Evolutionary conservation across 225 moss, liverwort and hornwort species (phyloP), one percentile per base, ranked within the genome.

Genomic region (Thuidium tamariscinum): DNA sequence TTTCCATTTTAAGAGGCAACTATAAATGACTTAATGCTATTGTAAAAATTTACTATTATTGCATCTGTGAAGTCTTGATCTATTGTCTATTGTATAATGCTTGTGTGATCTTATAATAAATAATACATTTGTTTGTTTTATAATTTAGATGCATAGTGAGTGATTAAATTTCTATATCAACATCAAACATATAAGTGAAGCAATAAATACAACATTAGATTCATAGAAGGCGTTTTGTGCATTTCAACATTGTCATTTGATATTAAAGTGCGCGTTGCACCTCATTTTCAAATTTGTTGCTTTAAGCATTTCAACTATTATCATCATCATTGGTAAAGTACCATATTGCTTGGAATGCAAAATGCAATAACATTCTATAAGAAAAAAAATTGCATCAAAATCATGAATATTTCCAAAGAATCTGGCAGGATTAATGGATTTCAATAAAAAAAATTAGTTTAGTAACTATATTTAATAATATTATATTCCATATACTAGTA

Each of bases 241-340:
- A 22, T 29, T 60, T 36, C 10, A 49, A 69, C 7, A 48, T 37
- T 48, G 3, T 48, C 49, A 36, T 41, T 46, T 36, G 27, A 36
- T 14, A 27, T 37, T 1, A 25, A 73, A 84, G 2, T 22, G 0
- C 42, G 5, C 1, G 0, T 65, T 32, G 5, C 8, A 41, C 0
- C 4, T 32, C 36, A n/a, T n/a, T 34, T 0, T 69, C 13, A 59
- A 59, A 15, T 54, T 11, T 56, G 0, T 85, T 55, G 8, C 19
- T 48, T 32, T 23, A 23, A 5, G 10, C 20, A 65, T 66, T 66
- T 65, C 2, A 44, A 57, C 49, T 18, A 37, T 20, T 22, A 30
- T 68, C 55, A 59, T 79, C 5, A 29, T 48, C 5, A 54, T 55
- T 11, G 49, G 20, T n/a, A 0, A 48, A 9, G 21, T 3, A 48